Evolutionary conservation across 2,329 filamentous ascomycete genomes (phyloP), one percentile per base, ranked within the genome.

Genomic region (Xylariaceae sp.): DNA sequence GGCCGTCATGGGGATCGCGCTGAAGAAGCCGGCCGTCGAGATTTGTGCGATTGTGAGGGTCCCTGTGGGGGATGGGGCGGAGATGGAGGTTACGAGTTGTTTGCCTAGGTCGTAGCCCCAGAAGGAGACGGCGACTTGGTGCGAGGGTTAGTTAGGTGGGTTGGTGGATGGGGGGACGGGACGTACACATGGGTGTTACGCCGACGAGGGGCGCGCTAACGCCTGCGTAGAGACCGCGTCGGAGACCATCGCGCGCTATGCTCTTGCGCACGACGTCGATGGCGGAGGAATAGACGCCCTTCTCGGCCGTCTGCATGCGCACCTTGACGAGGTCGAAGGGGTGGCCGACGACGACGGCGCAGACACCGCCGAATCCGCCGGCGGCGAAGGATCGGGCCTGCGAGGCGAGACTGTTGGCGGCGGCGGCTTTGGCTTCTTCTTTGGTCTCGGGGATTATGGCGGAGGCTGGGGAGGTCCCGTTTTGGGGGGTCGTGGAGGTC

Each of bases 251-350:
- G 62, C 89, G 84, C 34, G 92, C 92, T 62, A 99, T 77, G 42
- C 90, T 93, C 80, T 89, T 96, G 74, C 83, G 82, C 64, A 97
- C 92, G 1, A 97, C 93, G 76, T 99, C 94, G 70, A 97, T 81
- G 11, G 94, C 94, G 51, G 89, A 88, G 42, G 81, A 88, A 77
- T 99, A 99, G 42, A 96, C 89, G 53, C 94, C 94, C 75, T 87
- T 88, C 77, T 97, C 92, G 42, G 94, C 92, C 1, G 94, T 99
- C 80, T 99, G 94, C 74, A 99, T 80, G 60, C 94, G 89, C 66
- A 99, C 94, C 79, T 99, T 99, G 74, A 97, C 93, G 68, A 99
- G 82, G 74, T 99, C 94, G 73, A 99, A 99, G 8, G 94, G 94
- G 75, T 99, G 94, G 59, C 94, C 89, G 61, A 97, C 92, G 48